Base-by-base conservation (phyloP, 1,284 basidiomycete species). In the Papiliotrema fonsecae region DNA sequence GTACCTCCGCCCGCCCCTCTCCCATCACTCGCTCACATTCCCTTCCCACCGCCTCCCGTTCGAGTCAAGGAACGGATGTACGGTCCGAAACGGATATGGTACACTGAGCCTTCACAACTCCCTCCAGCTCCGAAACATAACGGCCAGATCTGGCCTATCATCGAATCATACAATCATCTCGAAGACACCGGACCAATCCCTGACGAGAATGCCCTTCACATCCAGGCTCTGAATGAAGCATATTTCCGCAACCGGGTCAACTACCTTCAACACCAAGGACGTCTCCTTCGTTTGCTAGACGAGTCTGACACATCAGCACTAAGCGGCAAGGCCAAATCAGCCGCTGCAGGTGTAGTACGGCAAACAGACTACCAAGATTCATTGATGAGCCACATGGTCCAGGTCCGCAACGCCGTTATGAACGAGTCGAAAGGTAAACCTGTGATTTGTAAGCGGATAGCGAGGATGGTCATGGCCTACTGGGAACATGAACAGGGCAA, bases 381-480 rank as follows among this genome's bases (percentile, higher is more conserved):
- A 28, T 56, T 78, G 24, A 58, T 77, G 56, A 56, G 67, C 6
- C 74, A 76, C 47, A 73, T 73, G 52, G 51, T 68, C 3, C 69
- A 75, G 50, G 72, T 76, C 26, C 51, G 70, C 37, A 65, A 67
- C 28, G 68, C 72, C 16, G 70, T 76, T 54, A 26, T 71, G 30
- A 65, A 63, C 32, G 73, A 72, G 44, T 65, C 67, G 18, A 70
- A 73, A 38, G 47, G 58, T 40, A 75, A 75, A 51, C 57, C 63
- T 2, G 60, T 67, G 30, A 62, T 72, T 10, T 68, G 70, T 43
- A 73, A 69, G 50, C 71, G 83, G 61, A 79, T 91, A 38, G 84
- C 87, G 2, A 77, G 76, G 42, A 84, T 83, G 65, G 74, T 96
- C 16, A 78, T 82, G 50, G 77, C 73, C n/a, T 84, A 94, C 67